Percentiles rank a stretch among this genome's conserved stretches.
Conservation (phyloP, 768 basidiomycete genomes). For the Russula emetica region DNA sequence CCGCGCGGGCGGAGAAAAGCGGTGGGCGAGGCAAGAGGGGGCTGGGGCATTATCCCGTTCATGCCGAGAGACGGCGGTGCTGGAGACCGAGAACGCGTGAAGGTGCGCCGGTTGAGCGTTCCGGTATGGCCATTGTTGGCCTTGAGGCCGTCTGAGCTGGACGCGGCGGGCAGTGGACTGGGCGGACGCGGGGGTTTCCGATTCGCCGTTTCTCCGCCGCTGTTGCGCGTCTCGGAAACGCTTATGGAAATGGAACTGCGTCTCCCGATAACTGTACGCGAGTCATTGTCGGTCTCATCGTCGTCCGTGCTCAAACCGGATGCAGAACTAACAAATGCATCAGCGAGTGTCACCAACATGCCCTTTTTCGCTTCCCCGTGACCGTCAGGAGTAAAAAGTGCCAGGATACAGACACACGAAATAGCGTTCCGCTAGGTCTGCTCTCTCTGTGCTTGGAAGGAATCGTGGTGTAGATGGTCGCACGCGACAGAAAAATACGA, state of each 20-base stretch:
- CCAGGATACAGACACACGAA: not conserved
- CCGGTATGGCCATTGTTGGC: slow-evolving; percentile 35
- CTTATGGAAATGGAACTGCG: slow-evolving; percentile 12
- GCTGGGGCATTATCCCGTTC: slow-evolving; percentile 37
- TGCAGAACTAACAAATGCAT: slow-evolving; percentile 39
- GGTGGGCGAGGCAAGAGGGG: slow-evolving; percentile 41
- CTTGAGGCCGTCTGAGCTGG: slow-evolving; percentile 41
- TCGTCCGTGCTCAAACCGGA: slow-evolving; percentile 51
- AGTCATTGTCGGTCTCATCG: slow-evolving; percentile 54
- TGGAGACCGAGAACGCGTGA: slow-evolving; percentile 74
- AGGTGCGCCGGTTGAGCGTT: slow-evolving; percentile 41
- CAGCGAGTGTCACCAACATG: not conserved
- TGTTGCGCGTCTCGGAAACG: slow-evolving; percentile 9
- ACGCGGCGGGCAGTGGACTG: slow-evolving; percentile 26
- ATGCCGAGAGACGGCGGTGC: slow-evolving; percentile 38
- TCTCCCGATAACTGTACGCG: slow-evolving; percentile 19
- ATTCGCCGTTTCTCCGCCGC: slow-evolving; percentile 3
- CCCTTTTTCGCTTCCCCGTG: not conserved
- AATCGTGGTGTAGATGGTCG: not conserved
- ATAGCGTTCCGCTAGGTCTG: not conserved
- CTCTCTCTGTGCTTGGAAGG: not conserved
- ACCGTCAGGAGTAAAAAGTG: not conserved
- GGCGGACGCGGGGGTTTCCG: slow-evolving; percentile 15
- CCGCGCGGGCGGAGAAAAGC: slow-evolving; percentile 41
- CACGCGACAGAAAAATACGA: not conserved